These are phyloP conservation scores for Chimonanthus salicifolius DNA, from an alignment of 164 flowering plant species.

Conservation along the genomic window DNA sequence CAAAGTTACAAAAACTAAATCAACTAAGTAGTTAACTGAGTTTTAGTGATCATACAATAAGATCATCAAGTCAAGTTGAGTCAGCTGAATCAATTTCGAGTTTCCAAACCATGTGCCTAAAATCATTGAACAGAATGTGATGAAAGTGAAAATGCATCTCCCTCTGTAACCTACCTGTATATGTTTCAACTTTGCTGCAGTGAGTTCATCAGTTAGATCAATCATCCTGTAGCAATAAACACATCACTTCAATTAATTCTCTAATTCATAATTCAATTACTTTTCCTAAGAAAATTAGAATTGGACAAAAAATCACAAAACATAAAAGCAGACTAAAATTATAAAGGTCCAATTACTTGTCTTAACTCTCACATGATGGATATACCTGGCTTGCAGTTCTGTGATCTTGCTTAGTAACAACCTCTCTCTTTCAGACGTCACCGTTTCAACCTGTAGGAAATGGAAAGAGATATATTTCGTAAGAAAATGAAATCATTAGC, in stretches of 20 bases:
- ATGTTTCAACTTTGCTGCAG: constrained; percentile 54
- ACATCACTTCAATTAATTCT: neutral
- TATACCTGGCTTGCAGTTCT: constrained; percentile 72
- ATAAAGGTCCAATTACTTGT: neutral
- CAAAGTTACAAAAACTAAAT: too few species aligned
- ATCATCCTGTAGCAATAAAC: constrained; percentile 48
- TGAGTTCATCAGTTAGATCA: constrained; percentile 68
- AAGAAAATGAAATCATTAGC: neutral
- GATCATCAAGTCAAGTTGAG: too few species aligned
- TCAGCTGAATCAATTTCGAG: too few species aligned
- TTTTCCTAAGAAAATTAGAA: neutral
- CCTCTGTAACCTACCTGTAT: constrained; percentile 44
- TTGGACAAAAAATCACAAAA: neutral
- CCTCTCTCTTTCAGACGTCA: constrained; percentile 68
- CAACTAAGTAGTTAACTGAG: too few species aligned
- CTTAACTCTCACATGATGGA: constrained; percentile 4
- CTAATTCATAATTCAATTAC: neutral
- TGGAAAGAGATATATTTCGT: neutral
- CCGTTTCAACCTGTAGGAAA: constrained; percentile 48
- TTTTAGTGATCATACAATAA: too few species aligned
- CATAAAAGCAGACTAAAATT: neutral
- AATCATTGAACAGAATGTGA: too few species aligned
- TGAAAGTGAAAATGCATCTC: neutral
- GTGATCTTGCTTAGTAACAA: constrained; percentile 47
- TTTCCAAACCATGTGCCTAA: too few species aligned